Evolutionary conservation across 371 early-diverging fungal genomes (phyloP).

Genomic region (Zychaea mexicana): DNA sequence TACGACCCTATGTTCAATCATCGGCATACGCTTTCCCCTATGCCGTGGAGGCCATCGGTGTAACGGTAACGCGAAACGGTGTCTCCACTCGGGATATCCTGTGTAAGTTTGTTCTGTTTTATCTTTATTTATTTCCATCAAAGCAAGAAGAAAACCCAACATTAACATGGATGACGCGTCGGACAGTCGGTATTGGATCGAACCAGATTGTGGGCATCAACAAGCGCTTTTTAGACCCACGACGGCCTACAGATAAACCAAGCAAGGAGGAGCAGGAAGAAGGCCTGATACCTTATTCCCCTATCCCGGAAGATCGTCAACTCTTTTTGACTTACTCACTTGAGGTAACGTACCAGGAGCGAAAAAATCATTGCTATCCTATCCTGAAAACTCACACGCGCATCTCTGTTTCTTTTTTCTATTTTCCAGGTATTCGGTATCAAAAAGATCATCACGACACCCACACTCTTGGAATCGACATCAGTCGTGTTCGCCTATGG

Average conservation of each 20-base stretch:
- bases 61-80: conserved; percentile 82
- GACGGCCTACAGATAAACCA: conserved; percentile 71
- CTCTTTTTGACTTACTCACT: conserved; percentile 74
- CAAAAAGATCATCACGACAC: conserved; percentile 66
- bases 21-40: conserved; percentile 80
- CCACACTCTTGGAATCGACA: conserved; percentile 91
- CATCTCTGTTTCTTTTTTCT: background rate
- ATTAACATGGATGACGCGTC: too few relatives aligned
- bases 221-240: conserved; percentile 83
- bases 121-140: conserved; percentile 2
- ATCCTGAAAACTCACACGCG: background rate
- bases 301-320: conserved; percentile 68
- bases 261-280: conserved; percentile 81
- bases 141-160: too few relatives aligned
- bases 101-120: conserved; percentile 41
- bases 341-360: conserved; percentile 37
- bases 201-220: conserved; percentile 77
- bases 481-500: conserved; percentile 87
- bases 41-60: conserved; percentile 72
- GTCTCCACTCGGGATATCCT: conserved; percentile 88
- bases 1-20: conserved; percentile 73
- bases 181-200: conserved; percentile 65
- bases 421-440: conserved; percentile 61
- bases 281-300: conserved; percentile 75
- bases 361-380: background rate